Base-by-base conservation (phyloP, 2,329 filamentous ascomycete genomes). In the Graphilbum ipis-grandicollis region DNA sequence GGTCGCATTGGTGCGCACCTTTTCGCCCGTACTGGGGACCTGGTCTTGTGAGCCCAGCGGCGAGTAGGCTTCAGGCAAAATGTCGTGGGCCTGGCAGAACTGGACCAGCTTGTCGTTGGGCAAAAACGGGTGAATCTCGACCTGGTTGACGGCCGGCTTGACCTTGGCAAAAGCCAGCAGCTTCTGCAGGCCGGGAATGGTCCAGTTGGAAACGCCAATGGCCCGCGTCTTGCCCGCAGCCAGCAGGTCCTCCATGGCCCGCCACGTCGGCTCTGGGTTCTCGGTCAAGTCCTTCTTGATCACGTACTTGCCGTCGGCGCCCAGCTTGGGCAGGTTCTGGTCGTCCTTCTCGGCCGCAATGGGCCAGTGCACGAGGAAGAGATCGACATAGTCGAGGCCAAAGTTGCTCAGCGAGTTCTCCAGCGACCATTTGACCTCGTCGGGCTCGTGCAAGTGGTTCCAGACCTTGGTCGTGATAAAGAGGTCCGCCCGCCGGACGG, bases 371-470 rank as follows among this genome's bases (percentile, higher is more conserved):
- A 40, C 23, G 40, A 81, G 61, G 52, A 69, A 79, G 10, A 82
- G 59, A 50, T 82, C 76, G 39, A 82, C 59, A 50, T 81, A 80
- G 40, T 75, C 74, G 29, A 75, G 34, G 8, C 63, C 66, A 46
- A 79, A 63, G 48, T 73, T 26, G 14, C 14, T 12, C 14, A 40
- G 41, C 50, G 73, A 65, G 36, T 79, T 59, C 31, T 74, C 74
- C 30, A 68, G 63, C 43, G 67, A 62, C 34, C 74, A 57, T 41
- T 68, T 59, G 14, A 80, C 77, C 46, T 75, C 70, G 47, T 75
- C 63, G 1, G 65, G 66, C 43, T 67, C 62, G 49, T 76, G 71
- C 47, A 72, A 71, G 44, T 72, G 71, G 46, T 73, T 73, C 41
- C 60, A 68, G 5, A 72, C 50, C 48, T 72, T 73, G 0, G 66